phyloP scores from a whole-genome alignment of 805 yeast genomes.

The Blastobotrys peoriensis region DNA sequence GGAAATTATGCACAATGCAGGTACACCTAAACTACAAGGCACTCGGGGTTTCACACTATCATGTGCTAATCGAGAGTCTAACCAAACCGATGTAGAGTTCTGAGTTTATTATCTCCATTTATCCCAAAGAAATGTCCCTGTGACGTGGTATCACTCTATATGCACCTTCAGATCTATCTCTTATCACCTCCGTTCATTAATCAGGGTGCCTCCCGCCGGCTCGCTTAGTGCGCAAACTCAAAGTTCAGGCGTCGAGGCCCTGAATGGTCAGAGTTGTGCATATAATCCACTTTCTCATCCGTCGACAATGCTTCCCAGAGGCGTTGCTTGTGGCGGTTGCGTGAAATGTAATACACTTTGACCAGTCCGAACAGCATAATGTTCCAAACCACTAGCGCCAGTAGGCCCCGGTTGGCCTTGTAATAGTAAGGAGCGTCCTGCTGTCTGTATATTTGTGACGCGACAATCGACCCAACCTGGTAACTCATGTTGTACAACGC shows the following conservation, averaged over 20 bases:
- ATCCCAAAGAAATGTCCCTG: too few relatives aligned
- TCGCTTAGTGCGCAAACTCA: conserved; percentile 29
- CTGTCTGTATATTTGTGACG: conserved; percentile 49
- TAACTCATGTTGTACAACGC: conserved; percentile 58
- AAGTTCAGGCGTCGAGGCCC: conserved; percentile 56
- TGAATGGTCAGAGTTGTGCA: conserved; percentile 38
- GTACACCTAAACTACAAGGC: too few relatives aligned
- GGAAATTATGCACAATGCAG: too few relatives aligned
- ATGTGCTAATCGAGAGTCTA: too few relatives aligned
- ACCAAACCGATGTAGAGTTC: too few relatives aligned
- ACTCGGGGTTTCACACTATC: too few relatives aligned
- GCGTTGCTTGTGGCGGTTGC: conserved; percentile 31
- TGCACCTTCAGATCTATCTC: too few relatives aligned
- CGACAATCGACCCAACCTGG: conserved; percentile 49
- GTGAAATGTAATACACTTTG: conserved; percentile 28
- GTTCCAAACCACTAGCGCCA: conserved; percentile 20
- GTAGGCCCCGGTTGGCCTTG: conserved; percentile 41
- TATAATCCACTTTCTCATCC: conserved; percentile 46
- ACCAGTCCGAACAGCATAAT: conserved; percentile 19
- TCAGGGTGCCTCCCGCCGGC: too few relatives aligned
- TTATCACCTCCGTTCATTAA: too few relatives aligned
- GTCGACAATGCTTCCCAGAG: conserved; percentile 45
- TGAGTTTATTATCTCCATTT: too few relatives aligned
- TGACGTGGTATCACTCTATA: too few relatives aligned
- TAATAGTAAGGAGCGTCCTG: conserved; percentile 54